phyloP scores from a whole-genome alignment of 768 basidiomycete species.

The Rhizopogon vesiculosus region DNA sequence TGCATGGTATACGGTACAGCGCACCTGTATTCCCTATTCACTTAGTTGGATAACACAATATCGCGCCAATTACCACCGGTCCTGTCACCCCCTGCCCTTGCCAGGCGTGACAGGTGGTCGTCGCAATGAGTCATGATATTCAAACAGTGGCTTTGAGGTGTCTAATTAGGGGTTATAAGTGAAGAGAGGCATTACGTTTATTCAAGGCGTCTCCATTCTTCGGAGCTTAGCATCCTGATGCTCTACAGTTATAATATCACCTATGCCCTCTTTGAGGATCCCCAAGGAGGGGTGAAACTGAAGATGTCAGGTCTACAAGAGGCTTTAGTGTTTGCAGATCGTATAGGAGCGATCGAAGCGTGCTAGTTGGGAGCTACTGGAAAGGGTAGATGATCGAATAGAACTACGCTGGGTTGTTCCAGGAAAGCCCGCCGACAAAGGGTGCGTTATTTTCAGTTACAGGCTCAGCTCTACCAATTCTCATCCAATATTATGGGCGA shows the following conservation, averaged over 20 bases:
- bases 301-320: slow-evolving; percentile 69
- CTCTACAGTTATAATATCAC: slow-evolving; percentile 59
- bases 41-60: too few species aligned
- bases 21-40: too few species aligned
- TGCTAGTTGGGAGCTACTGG: slow-evolving; percentile 19
- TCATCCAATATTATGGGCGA: slow-evolving; percentile 10
- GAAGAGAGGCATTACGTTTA: slow-evolving; percentile 51
- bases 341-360: slow-evolving; percentile 11
- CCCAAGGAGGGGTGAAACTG: slow-evolving; percentile 41
- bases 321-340: slow-evolving; percentile 56
- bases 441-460: slow-evolving; percentile 6
- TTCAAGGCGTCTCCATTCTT: slow-evolving; percentile 65
- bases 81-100: slow-evolving; percentile 41
- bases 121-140: slow-evolving; percentile 38
- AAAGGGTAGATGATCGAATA: slow-evolving; percentile 18
- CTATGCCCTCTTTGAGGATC: slow-evolving; percentile 39
- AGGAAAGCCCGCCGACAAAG: not conserved
- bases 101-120: slow-evolving; percentile 58
- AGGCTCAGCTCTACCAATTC: not conserved
- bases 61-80: not conserved
- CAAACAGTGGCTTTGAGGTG: not conserved
- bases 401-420: slow-evolving; percentile 26
- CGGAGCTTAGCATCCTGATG: slow-evolving; percentile 59
- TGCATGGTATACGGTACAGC: too few species aligned
- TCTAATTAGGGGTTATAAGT: slow-evolving; percentile 27